Base-by-base conservation (phyloP, 2,329 filamentous ascomycete genomes). In the Talaromyces atroroseus region DNA sequence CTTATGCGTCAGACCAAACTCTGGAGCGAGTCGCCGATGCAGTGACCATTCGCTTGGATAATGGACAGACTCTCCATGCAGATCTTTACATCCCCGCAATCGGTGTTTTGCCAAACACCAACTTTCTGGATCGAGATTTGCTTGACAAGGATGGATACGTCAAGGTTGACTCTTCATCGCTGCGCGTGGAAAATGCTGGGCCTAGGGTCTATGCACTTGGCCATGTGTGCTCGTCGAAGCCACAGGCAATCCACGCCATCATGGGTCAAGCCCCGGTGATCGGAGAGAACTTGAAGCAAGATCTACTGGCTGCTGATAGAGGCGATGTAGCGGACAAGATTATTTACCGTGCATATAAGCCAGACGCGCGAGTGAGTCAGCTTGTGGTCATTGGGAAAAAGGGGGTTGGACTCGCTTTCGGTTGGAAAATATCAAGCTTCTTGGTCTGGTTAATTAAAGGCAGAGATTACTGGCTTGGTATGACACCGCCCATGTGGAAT, bases 391-490 rank as follows among this genome's bases (percentile, higher is more conserved):
- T 81, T 48, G 78, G 78, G 58, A 73, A 68, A 36, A 75, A 73
- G 49, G 78, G 75, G 0, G 75, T 80, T 8, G 78, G 78, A 0
- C 71, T 72, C 0, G 69, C 65, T 0, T 75, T 76, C 65, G 78
- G 78, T 0, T 77, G 63, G 29, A 63, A 63, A 40, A 3, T 80
- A 23, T 77, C 78, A 0, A 74, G 77, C 49, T 75, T 73, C 24
- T 16, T 77, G 44, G 73, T 80, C 0, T 80, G 78, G 76, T 49
- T 76, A 63, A 71, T 80, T 51, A 81, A 81, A 62, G 77, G 79
- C 1, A 65, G 77, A 18, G 76, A 80, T 59, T 80, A 80, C 59
- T 82, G 77, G 76, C 54, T 81, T 26, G 78, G 77, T 75, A 80
- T 76, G 10, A 77, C 74, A 1, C 74, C 66, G 0, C 62, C 62